Evolutionary conservation across 2,329 filamentous ascomycete species (phyloP), one percentile per base, ranked within the genome.

Genomic region (Pseudogymnoascus verrucosus): DNA sequence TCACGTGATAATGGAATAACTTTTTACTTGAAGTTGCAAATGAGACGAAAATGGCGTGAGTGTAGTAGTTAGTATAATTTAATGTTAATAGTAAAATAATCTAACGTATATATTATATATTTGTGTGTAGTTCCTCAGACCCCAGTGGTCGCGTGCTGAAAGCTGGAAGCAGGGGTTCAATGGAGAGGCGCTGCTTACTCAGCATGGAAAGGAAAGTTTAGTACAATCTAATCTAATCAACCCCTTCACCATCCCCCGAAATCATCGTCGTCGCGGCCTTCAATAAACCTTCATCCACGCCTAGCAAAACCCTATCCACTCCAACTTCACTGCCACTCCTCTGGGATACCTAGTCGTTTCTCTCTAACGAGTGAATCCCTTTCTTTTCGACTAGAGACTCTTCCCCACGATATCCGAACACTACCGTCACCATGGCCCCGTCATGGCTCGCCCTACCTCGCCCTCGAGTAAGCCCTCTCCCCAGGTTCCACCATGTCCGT

Each of bases 151-250:
- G 51, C 51, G 51, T 57, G 51, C 51, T 57, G 5, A 57, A 4
- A 28, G 19, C n/a, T 19, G n/a, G 6, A 57, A 57, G 47, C 34
- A 36, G 51, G 51, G 51, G 51, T 57, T 57, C 51, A 57, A 57
- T 57, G 5, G 37, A n/a, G 36, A 3, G 6, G 16, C 8, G 10
- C 6, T 57, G 28, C 51, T 57, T 57, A 57, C 28, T 57, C n/a
- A 57, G 51, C 51, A 57, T 21, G 10, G 11, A 57, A 21, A 57
- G 10, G 11, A 57, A 34, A 57, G 28, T 57, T 57, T 31, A 34
- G 28, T 14, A 36, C 51, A 57, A 57, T 57, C 51, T 57, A 57
- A 57, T 57, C 51, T 57, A 57, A 57, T 57, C 51, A 36, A 57
- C 51, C 51, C 51, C 51, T 34, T 57, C 51, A 19, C 51, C 51